Evolutionary conservation across 2,329 filamentous ascomycete genomes (phyloP).

Genomic region (Mollisiaceae sp.): DNA sequence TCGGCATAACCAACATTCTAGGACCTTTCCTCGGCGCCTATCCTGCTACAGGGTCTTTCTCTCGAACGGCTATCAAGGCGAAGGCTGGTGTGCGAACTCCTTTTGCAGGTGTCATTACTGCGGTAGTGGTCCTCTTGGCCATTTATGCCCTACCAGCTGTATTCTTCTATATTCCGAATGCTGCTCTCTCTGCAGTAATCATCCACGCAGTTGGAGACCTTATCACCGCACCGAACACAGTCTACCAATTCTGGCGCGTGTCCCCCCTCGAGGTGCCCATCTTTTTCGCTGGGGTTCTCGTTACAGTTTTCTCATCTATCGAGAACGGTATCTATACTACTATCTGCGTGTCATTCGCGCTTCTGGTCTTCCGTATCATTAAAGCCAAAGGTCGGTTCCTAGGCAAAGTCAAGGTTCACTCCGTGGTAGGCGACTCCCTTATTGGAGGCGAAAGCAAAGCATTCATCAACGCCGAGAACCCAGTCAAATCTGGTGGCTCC

Average conservation of each 20-base stretch:
- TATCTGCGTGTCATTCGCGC: slow-evolving; percentile 73
- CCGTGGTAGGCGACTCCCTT: slow-evolving; percentile 77
- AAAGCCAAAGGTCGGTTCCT: slow-evolving; percentile 85
- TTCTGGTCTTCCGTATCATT: slow-evolving; percentile 83
- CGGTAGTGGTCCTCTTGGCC: slow-evolving; percentile 81
- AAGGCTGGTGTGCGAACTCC: slow-evolving; percentile 95
- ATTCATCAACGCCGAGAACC: slow-evolving; percentile 58
- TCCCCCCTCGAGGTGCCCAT: slow-evolving; percentile 89
- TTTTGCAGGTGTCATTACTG: slow-evolving; percentile 88
- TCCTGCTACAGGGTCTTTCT: slow-evolving; percentile 93
- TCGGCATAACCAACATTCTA: slow-evolving; percentile 87
- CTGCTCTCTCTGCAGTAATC: slow-evolving; percentile 84
- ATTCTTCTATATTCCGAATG: slow-evolving; percentile 91
- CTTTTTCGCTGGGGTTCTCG: slow-evolving; percentile 90
- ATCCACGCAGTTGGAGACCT: slow-evolving; percentile 95
- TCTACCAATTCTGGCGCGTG: slow-evolving; percentile 95
- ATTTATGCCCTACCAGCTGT: slow-evolving; percentile 87
- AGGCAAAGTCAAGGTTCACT: slow-evolving; percentile 82
- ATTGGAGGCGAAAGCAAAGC: slow-evolving; percentile 62
- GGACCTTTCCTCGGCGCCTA: slow-evolving; percentile 93
- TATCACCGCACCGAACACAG: slow-evolving; percentile 86
- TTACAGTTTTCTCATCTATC: slow-evolving; percentile 86
- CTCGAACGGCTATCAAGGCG: slow-evolving; percentile 93
- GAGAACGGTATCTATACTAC: slow-evolving; percentile 94
- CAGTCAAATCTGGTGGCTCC: slow-evolving; percentile 37